Evolutionary conservation across 1,139 yeast species (phyloP).

Genomic region (Blastobotrys serpentis): DNA sequence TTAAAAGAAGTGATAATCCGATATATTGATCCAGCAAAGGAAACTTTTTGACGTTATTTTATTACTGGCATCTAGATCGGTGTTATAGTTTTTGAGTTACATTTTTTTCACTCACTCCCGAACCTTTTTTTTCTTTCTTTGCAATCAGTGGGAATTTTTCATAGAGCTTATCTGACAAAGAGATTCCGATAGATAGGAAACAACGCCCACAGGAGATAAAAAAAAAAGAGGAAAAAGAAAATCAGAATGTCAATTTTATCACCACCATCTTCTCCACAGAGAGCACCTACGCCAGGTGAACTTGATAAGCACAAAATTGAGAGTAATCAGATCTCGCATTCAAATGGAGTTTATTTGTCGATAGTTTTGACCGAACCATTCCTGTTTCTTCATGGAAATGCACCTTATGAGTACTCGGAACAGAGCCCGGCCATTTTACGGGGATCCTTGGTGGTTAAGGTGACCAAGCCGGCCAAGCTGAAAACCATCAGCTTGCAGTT

Average conservation of each 20-base stretch:
- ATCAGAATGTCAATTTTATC: conserved; percentile 4
- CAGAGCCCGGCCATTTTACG: conserved; percentile 81
- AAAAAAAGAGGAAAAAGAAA: too few species aligned
- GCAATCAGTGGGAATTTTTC: too few species aligned
- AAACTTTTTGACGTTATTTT: not conserved
- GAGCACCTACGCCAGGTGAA: conserved; percentile 1
- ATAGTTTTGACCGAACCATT: conserved; percentile 67
- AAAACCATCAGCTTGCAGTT: conserved; percentile 66
- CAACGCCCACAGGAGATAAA: too few species aligned
- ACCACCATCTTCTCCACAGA: not conserved
- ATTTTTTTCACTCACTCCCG: not conserved
- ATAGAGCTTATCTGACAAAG: not conserved
- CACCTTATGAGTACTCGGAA: conserved; percentile 58
- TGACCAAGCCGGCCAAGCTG: conserved; percentile 72
- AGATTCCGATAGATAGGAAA: not conserved
- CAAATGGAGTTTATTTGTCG: conserved; percentile 14
- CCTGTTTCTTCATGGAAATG: conserved; percentile 80
- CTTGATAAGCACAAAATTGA: conserved; percentile 2
- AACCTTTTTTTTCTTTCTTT: not conserved
- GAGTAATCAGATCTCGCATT: conserved; percentile 7
- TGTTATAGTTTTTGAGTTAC: not conserved
- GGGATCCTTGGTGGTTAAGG: conserved; percentile 72
- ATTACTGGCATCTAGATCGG: too few species aligned
- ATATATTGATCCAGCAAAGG: not conserved
- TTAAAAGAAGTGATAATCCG: conserved; percentile 1